Percentiles rank a stretch among this genome's conserved stretches.
Conservation (phyloP, 2,329 filamentous ascomycete species). For the Penicillium sp. region DNA sequence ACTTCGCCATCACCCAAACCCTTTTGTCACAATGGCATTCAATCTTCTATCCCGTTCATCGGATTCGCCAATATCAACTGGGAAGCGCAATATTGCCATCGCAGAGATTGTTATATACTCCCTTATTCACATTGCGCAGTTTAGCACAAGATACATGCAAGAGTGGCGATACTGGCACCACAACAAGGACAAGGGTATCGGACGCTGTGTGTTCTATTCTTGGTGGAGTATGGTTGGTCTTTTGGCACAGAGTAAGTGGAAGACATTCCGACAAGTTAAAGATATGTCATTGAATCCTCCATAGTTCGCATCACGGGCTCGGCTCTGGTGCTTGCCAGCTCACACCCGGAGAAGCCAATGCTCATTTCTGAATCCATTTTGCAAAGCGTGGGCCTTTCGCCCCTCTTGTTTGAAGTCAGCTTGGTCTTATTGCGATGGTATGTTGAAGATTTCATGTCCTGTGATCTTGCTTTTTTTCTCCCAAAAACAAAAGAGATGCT, state of each 20-base stretch:
- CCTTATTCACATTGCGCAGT: constrained; percentile 22
- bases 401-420: constrained; percentile 33
- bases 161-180: constrained; percentile 33
- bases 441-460: background rate
- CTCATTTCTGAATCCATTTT: constrained; percentile 23
- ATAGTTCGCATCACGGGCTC: constrained; percentile 30
- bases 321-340: constrained; percentile 24
- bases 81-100: constrained; percentile 23
- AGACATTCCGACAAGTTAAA: background rate
- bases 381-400: constrained; percentile 31
- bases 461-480: background rate
- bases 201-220: constrained; percentile 27
- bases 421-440: constrained; percentile 30
- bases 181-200: constrained; percentile 13
- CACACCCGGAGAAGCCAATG: constrained; percentile 17
- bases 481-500: background rate
- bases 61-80: constrained; percentile 6
- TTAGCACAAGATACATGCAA: constrained; percentile 25
- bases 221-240: constrained; percentile 31
- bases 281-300: background rate
- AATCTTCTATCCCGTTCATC: background rate
- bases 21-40: constrained; percentile 3
- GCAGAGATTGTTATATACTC: constrained; percentile 28
- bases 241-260: constrained; percentile 25
- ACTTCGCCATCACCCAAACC: background rate